Evolutionary conservation across 352 stramenopile genomes (phyloP).

Genomic region (Salisapilia sapeloensis): DNA sequence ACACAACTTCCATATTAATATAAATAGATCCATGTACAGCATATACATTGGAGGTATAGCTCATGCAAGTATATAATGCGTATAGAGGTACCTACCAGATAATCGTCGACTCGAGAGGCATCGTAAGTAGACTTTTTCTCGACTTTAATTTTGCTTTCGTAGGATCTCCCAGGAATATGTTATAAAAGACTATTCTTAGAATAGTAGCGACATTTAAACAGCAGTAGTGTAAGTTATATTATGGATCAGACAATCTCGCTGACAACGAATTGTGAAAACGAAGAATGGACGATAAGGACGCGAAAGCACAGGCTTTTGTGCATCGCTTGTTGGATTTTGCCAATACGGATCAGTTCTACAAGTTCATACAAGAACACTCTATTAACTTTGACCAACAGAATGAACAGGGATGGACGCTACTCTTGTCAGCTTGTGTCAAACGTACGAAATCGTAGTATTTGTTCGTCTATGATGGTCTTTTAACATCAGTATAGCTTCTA

Average conservation of each 20-base stretch:
- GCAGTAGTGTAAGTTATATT: too few relatives aligned
- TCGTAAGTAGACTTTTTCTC: too few relatives aligned
- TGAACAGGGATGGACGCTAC: conserved; percentile 45
- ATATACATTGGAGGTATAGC: too few relatives aligned
- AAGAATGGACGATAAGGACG: too few relatives aligned
- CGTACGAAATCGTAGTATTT: too few relatives aligned
- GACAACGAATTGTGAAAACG: too few relatives aligned
- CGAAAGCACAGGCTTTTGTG: conserved; percentile 43
- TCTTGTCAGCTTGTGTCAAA: conserved; percentile 68
- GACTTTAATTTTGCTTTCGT: too few relatives aligned
- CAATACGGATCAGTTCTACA: conserved; percentile 22
- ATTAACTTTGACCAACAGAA: conserved; percentile 48
- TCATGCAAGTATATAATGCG: too few relatives aligned
- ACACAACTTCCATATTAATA: conserved; percentile 2
- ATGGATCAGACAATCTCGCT: too few relatives aligned
- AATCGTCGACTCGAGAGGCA: conserved; percentile 82
- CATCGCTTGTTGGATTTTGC: conserved; percentile 68
- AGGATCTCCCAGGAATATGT: too few relatives aligned
- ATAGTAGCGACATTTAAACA: too few relatives aligned
- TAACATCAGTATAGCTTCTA: not conserved
- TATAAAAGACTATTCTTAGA: too few relatives aligned
- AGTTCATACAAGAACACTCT: conserved; percentile 36
- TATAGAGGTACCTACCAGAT: conserved; percentile 72
- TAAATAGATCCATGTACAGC: not conserved
- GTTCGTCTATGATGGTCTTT: conserved; percentile 9